Conservation (phyloP, 441 rosid species). For the Syzygium syzygioides region DNA sequence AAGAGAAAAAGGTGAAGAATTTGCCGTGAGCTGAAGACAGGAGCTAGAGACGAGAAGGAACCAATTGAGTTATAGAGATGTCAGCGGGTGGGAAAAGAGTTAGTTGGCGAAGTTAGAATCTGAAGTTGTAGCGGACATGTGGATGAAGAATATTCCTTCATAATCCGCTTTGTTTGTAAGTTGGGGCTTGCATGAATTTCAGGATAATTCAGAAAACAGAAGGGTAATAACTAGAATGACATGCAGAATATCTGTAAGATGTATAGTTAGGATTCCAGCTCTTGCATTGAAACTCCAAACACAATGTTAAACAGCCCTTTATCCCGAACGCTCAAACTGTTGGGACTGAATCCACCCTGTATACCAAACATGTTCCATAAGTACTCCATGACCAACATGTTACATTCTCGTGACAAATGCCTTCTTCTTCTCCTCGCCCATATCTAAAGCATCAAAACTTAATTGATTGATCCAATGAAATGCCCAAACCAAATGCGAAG, state of each 20-base stretch:
- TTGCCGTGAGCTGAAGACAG: background rate
- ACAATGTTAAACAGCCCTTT: background rate
- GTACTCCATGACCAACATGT: background rate
- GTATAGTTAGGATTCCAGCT: background rate
- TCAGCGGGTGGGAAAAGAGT: background rate
- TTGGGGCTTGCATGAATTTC: background rate
- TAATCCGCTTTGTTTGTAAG: background rate
- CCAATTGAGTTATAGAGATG: background rate
- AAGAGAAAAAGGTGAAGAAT: background rate
- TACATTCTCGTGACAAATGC: background rate
- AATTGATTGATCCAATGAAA: background rate
- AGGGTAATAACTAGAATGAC: background rate
- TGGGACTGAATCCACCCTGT: background rate
- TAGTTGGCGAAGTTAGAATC: background rate
- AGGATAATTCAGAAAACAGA: background rate
- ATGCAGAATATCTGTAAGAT: background rate
- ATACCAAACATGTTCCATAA: background rate
- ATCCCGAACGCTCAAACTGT: background rate
- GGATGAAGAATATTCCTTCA: background rate
- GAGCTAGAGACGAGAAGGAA: background rate
- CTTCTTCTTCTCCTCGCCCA: background rate
- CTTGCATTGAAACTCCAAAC: background rate
- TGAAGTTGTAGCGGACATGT: background rate
- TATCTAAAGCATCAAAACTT: background rate
- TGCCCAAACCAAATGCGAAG: background rate